Percentiles rank a stretch among this genome's conserved stretches.
Conservation (phyloP, 495 filamentous ascomycete genomes). For the Talaromyces stipitatus region DNA sequence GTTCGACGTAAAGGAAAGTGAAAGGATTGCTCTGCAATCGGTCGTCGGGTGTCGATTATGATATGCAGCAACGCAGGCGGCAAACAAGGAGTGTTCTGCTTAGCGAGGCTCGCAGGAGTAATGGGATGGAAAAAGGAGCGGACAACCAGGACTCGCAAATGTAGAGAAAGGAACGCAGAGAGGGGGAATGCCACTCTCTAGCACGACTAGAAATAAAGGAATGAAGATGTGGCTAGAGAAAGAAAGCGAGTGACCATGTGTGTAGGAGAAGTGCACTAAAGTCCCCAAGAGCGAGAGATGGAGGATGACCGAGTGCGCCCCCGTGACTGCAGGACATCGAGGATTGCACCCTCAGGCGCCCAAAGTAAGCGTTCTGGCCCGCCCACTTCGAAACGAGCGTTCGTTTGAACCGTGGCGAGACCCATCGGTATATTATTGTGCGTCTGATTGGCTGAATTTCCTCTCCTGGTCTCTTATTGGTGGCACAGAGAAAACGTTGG, state of each 20-base stretch:
- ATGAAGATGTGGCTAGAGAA: constrained; percentile 19
- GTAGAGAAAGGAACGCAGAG: constrained; percentile 19
- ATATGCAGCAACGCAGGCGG: background rate
- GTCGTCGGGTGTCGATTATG: background rate
- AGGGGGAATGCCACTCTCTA: constrained; percentile 6
- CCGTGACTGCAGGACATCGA: background rate
- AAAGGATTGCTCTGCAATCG: constrained; percentile 6
- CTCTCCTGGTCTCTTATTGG: background rate
- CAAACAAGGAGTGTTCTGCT: background rate
- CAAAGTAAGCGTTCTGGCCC: background rate
- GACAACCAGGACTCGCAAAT: constrained; percentile 33
- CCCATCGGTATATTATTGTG: background rate
- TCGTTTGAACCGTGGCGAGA: background rate
- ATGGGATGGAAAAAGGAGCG: constrained; percentile 20
- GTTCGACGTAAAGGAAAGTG: background rate
- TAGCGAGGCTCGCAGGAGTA: background rate
- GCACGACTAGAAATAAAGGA: constrained; percentile 33
- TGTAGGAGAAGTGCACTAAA: constrained; percentile 26
- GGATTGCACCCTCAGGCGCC: too few species aligned
- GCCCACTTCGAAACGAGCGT: background rate
- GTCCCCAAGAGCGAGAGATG: constrained; percentile 23
- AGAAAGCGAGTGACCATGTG: constrained; percentile 20
- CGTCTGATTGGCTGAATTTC: background rate
- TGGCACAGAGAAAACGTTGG: background rate
- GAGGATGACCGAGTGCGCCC: constrained; percentile 8